Base-by-base conservation (phyloP, 192 early-diverging fungal species). In the Blastocladiella britannica region DNA sequence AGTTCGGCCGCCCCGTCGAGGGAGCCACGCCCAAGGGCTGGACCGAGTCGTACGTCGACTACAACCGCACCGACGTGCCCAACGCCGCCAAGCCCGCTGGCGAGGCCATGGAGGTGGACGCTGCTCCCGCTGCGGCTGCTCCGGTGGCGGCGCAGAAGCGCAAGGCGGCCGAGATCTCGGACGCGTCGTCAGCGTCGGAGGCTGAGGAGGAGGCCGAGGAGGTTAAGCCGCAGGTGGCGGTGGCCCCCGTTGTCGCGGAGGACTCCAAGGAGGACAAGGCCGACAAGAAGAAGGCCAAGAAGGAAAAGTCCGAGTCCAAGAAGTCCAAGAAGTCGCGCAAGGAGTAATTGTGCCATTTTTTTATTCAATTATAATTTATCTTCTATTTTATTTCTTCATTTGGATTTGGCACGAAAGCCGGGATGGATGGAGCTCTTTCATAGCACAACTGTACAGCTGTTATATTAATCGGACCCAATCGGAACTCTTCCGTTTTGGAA, bases 1-100 rank as follows among this genome's bases (percentile, higher is more conserved):
- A 96, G 76, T 96, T 74, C 64, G 94, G 94, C 25, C 83, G 89
- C 63, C 76, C 80, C 52, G 95, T 80, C 59, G 91, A 93, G 26
- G n/a, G n/a, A n/a, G 73, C 68, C 7, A 92, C 89, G 2, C 94
- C 94, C 5, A 71, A 60, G 15, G 65, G 66, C 53, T 98, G 94
- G 94, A 85, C 78, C 65, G 79, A 82, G 61, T 69, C 59, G 26
- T 87, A 84, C 67, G 77, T 83, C 52, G 86, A 90, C 60, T 87
- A 72, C 56, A 66, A 64, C 56, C 61, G 62, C 64, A 62, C 70
- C 27, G 59, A 62, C 20, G 69, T 57, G 29, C 56, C 59, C 58
- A 37, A 61, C 22, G 60, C 58, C 8, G 60, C 55, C 25, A 26
- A 63, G 28, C 52, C 64, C 53, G 27, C 57, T 28, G 65, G 63